Evolutionary conservation across 2,329 filamentous ascomycete genomes (phyloP), one percentile per base, ranked within the genome.

Genomic region (Penicillium sp.): DNA sequence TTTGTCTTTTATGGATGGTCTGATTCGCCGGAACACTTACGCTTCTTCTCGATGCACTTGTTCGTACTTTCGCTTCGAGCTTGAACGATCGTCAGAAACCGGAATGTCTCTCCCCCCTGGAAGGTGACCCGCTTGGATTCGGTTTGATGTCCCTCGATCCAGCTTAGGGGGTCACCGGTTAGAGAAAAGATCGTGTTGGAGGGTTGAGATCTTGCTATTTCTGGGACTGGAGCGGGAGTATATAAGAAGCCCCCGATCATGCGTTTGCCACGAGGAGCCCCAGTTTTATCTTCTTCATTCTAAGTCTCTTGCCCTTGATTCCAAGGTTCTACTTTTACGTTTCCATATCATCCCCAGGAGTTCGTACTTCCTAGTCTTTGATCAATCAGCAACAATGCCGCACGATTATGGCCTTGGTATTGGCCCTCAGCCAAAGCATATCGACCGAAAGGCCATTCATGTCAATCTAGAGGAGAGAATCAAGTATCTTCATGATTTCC

Each of bases 401-500:
- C 14, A n/a, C 18, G 61, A 67, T 13, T 55, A 53, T 26, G 45
- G 49, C 4, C 18, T 58, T 9, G 45, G 34, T 65, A n/a, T 18
- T 3, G 58, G 47, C 34, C 40, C 48, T 16, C 39, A 63, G 40
- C 63, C 63, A 1, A 70, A 86, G 69, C 87, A 90, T 65, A 80
- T 91, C 61, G 83, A 88, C 70, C 84, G 88, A 40, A 84, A 87
- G 71, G 84, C 87, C 37, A 78, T 92, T 5, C 91, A 91, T 72
- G 89, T 85, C 21, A 84, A 83, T 62, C 79, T 91, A 14, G 87
- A 90, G 58, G 81, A 84, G 0, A 81, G 89, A 47, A 83, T 92
- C 55, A 83, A 83, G 48, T 92, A 91, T 59, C 80, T 92, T 1
- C 88, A 91, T 64, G 85, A 84, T 26, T 91, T 92, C 56, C 82